phyloP scores from a whole-genome alignment of 176 grass and related monocot species.

The Oryza punctata region DNA sequence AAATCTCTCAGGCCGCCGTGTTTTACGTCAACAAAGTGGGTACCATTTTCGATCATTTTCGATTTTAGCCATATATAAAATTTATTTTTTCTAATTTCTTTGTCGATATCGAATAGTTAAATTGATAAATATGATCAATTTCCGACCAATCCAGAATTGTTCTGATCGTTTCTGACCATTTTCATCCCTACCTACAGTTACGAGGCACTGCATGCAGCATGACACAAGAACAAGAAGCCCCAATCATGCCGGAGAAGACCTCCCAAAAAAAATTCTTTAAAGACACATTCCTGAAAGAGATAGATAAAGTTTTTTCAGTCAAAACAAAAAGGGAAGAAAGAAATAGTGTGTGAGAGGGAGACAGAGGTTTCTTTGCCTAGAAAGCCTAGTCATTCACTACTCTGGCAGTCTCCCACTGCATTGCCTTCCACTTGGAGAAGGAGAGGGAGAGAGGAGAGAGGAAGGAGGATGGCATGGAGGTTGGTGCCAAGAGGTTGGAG shows the following conservation, averaged over 20 bases:
- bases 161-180: too few relatives aligned
- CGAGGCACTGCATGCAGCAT: neutral
- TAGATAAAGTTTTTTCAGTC: neutral
- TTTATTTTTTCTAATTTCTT: too few relatives aligned
- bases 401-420: neutral
- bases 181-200: neutral
- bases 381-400: conserved; percentile 34
- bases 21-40: too few relatives aligned
- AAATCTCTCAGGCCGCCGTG: too few relatives aligned
- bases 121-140: too few relatives aligned
- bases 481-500: neutral
- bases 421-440: neutral
- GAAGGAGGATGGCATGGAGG: conserved; percentile 32
- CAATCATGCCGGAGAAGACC: conserved; percentile 15
- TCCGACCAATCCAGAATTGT: too few relatives aligned
- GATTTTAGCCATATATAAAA: too few relatives aligned
- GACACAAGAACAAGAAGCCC: neutral
- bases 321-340: neutral
- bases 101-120: too few relatives aligned
- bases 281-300: neutral
- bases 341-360: too few relatives aligned
- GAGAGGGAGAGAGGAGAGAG: conserved; percentile 4
- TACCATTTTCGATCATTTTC: too few relatives aligned
- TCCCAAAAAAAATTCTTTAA: neutral
- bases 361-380: neutral